Percentiles rank a stretch among this genome's conserved stretches.
Conservation (phyloP, 1,284 basidiomycete genomes). For the Cryptococcus sp. region DNA sequence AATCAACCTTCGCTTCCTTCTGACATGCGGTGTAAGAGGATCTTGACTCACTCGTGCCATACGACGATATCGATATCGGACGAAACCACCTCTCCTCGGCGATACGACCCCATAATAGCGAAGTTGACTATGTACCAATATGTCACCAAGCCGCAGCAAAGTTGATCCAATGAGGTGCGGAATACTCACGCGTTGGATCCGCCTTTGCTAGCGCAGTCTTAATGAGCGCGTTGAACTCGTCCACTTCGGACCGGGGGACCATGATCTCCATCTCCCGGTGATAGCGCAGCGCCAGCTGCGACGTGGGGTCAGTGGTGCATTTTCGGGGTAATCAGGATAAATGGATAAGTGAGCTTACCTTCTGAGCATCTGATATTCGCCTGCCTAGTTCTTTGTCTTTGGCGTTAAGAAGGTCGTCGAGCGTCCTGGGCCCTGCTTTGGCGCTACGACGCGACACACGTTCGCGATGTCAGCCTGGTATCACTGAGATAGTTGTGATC, state of each 20-base stretch:
- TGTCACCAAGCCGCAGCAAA: neutral
- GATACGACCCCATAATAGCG: conserved; percentile 41
- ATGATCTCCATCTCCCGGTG: conserved; percentile 38
- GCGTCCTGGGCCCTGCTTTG: conserved; percentile 27
- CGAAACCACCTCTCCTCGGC: conserved; percentile 36
- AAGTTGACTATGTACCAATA: conserved; percentile 24
- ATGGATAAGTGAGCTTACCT: conserved; percentile 12
- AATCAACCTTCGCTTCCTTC: neutral
- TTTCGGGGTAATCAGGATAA: no score
- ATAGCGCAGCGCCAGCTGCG: conserved; percentile 32
- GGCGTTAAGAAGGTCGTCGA: conserved; percentile 29
- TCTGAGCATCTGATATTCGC: conserved; percentile 28
- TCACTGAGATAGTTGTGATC: no score
- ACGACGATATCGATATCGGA: conserved; percentile 43
- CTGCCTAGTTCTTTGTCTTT: conserved; percentile 23
- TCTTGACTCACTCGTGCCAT: conserved; percentile 33
- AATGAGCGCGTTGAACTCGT: conserved; percentile 24
- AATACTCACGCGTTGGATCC: conserved; percentile 24
- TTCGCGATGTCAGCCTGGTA: conserved; percentile 1
- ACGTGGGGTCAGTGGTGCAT: neutral
- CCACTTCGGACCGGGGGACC: conserved; percentile 34
- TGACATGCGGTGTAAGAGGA: neutral
- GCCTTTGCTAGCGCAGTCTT: conserved; percentile 24
- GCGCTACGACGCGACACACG: conserved; percentile 13
- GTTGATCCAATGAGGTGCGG: neutral